phyloP scores from a whole-genome alignment of 148 eudicot genomes.

The Fagopyrum homotropicum region DNA sequence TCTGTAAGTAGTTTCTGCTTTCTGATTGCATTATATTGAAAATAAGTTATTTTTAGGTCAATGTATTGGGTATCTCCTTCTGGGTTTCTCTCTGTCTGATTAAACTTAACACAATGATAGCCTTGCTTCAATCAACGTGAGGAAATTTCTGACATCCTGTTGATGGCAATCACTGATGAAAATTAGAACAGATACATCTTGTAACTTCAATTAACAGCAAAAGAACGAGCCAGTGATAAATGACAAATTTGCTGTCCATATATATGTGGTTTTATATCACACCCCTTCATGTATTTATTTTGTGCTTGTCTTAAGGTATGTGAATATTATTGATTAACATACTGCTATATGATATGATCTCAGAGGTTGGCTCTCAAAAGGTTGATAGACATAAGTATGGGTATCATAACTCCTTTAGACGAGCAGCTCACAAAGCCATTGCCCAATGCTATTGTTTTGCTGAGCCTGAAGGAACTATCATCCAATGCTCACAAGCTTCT shows the following conservation, averaged over 20 bases:
- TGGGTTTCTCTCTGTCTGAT: not conserved
- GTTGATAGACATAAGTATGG: constrained; percentile 84
- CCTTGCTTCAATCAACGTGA: not conserved
- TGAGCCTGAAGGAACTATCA: constrained; percentile 72
- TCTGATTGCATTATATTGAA: not conserved
- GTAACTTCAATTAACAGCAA: not conserved
- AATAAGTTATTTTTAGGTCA: not conserved
- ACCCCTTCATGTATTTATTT: not conserved
- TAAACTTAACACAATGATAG: not conserved
- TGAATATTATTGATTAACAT: constrained; percentile 18
- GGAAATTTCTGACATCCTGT: not conserved
- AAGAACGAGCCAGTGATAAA: not conserved
- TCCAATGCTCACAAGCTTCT: constrained; percentile 85
- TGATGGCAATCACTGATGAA: not conserved
- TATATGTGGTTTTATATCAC: not conserved
- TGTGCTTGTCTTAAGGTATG: not conserved
- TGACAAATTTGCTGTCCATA: no score
- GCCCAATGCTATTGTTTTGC: constrained; percentile 84
- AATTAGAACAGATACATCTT: not conserved
- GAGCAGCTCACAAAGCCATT: constrained; percentile 91
- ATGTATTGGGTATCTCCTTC: not conserved
- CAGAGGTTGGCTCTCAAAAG: constrained; percentile 97
- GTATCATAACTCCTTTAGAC: constrained; percentile 78
- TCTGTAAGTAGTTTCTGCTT: constrained; percentile 48
- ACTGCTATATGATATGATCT: constrained; percentile 17